These are phyloP conservation scores for Hydrangea macrophylla DNA, from an alignment of 148 eudicot genomes.

Conservation along the genomic window DNA sequence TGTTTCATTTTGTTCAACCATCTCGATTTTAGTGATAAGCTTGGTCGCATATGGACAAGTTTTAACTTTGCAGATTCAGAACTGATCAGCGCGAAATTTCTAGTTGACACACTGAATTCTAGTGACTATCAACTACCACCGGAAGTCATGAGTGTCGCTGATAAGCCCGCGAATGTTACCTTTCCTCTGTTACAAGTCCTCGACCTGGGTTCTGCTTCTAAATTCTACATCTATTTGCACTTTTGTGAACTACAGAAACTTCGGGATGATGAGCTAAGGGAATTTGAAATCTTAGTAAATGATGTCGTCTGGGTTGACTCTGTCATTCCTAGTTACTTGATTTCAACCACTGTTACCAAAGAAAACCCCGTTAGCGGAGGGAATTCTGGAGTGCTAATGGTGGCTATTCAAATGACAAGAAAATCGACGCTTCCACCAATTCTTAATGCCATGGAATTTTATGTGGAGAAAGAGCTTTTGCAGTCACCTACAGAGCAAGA, in stretches of 20 bases:
- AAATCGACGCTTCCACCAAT: no score
- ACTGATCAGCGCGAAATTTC: neutral
- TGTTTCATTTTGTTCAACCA: neutral
- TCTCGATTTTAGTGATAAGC: neutral
- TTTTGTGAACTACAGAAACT: neutral
- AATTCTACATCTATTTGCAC: neutral
- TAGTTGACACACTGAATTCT: neutral
- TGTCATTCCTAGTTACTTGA: neutral
- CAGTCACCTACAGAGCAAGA: no score
- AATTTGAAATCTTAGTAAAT: neutral
- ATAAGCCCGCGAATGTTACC: neutral
- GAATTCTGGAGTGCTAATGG: neutral
- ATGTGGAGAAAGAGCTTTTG: no score
- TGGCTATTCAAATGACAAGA: no score
- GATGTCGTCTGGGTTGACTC: neutral
- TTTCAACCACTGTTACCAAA: neutral
- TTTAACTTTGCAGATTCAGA: neutral
- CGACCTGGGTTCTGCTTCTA: neutral
- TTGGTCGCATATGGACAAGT: neutral
- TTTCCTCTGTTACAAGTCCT: neutral
- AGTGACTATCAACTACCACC: neutral
- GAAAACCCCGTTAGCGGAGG: neutral
- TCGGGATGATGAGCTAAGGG: neutral
- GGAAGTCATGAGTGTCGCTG: neutral
- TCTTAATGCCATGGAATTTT: no score